Conservation (phyloP, 345 rosid species). For the Euphorbia tirucalli region DNA sequence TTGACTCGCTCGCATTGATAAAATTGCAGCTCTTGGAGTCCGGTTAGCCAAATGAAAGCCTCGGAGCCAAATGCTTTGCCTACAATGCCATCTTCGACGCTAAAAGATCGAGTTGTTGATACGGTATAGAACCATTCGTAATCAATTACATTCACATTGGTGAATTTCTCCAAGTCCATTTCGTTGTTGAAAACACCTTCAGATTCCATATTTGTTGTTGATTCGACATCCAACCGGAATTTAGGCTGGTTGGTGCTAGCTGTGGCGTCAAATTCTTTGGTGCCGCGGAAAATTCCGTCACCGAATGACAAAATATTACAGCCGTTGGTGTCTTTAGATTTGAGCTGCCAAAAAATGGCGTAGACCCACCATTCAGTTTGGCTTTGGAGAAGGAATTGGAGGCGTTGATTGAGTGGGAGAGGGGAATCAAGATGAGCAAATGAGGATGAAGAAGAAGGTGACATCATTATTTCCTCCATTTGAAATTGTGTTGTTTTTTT, state of each 20-base stretch:
- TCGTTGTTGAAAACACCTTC: constrained; percentile 26
- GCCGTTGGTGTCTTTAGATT: constrained; percentile 31
- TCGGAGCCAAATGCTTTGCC: constrained; percentile 40
- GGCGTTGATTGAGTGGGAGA: constrained; percentile 45
- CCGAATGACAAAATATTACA: constrained; percentile 37
- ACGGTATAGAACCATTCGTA: constrained; percentile 44
- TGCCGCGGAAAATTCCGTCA: constrained; percentile 44
- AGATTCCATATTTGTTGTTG: constrained; percentile 17
- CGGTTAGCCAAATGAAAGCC: constrained; percentile 38
- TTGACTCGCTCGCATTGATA: constrained; percentile 45
- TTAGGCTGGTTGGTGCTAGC: constrained; percentile 2
- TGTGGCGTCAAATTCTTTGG: constrained; percentile 18
- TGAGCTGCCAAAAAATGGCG: constrained; percentile 58
- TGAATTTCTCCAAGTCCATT: constrained; percentile 29
- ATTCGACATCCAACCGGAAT: constrained; percentile 21
- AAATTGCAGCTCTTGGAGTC: constrained; percentile 29
- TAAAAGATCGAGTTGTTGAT: constrained; percentile 37
- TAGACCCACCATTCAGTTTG: constrained; percentile 56
- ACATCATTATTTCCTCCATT: constrained; percentile 32
- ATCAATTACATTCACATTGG: constrained; percentile 27
- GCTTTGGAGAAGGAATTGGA: constrained; percentile 41
- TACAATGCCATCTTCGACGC: constrained; percentile 31
- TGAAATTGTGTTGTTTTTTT: background rate
- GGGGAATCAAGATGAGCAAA: constrained; percentile 24
- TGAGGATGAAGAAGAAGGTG: constrained; percentile 30